phyloP scores from a whole-genome alignment of 345 rosid species.

The Populus davidiana region DNA sequence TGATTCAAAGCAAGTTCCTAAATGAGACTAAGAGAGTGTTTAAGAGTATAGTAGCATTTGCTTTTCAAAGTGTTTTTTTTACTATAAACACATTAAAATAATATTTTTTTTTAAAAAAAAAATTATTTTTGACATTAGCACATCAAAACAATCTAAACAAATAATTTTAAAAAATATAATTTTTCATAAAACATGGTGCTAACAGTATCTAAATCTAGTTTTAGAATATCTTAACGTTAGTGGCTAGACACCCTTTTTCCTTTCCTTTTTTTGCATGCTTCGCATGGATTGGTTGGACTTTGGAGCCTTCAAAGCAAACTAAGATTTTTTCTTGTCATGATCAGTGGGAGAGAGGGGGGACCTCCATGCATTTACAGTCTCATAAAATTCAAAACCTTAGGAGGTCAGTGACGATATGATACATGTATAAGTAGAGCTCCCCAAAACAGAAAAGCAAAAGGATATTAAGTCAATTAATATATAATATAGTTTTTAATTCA shows the following conservation, averaged over 20 bases:
- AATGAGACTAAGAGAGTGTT: accelerated
- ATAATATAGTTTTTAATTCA: no score
- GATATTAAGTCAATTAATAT: background rate
- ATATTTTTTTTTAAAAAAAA: no score
- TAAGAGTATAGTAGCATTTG: accelerated
- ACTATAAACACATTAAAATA: no score
- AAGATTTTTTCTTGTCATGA: background rate
- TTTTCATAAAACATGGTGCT: no score
- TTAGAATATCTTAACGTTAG: no score
- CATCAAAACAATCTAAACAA: no score
- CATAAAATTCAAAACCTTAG: slow-evolving; percentile 1
- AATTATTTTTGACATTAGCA: no score
- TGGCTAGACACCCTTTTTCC: background rate
- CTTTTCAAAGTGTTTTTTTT: no score
- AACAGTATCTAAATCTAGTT: no score
- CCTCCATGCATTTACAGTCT: background rate
- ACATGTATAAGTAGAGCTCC: background rate
- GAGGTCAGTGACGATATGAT: background rate
- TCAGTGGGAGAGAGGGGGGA: background rate
- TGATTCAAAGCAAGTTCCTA: no score
- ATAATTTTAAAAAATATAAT: no score
- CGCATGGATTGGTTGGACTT: background rate
- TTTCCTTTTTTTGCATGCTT: background rate
- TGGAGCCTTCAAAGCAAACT: background rate
- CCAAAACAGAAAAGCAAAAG: background rate